Base-by-base conservation (phyloP, 1,139 yeast species). In the Kodamaea suecica region DNA sequence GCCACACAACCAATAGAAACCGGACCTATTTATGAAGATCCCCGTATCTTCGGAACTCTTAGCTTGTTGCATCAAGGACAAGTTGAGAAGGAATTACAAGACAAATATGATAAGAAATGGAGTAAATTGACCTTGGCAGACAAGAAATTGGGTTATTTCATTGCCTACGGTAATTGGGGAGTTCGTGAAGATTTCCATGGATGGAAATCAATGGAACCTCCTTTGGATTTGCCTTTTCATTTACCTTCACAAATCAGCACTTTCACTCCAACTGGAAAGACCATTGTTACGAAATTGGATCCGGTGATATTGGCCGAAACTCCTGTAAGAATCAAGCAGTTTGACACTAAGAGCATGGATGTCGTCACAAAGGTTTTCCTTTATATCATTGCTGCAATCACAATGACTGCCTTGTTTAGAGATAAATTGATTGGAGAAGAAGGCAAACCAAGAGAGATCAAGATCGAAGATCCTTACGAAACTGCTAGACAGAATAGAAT, bases 151-250 rank as follows among this genome's bases (percentile, higher is more conserved):
- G 70, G 76, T 1, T 76, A 77, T 49, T 79, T 66, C 57, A 70
- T 79, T 29, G 70, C 79, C 0, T 80, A 78, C 52, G 85, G 84
- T 2, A 64, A 78, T 41, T 76, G 82, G 73, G 86, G 84, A 0
- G 76, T 72, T 1, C 64, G 86, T 41, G 82, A 77, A 37, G 71
- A 75, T 11, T 76, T 79, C 41, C 59, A 59, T 29, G 66, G 66
- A 38, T 61, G 80, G 63, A 57, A 58, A 29, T 56, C 62, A 1
- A 45, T 49, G 31, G 62, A 57, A 15, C 59, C 66, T 1, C 80
- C 81, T 2, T 63, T 56, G 30, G 86, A 80, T 52, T 58, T 79
- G 33, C 84, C 84, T 2, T 80, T 79, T 45, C 51, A 50, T n/a
- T 42, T 61, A 6, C 77, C 78, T 2, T 55, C 71, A 3, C 43